phyloP scores from a whole-genome alignment of 2,329 filamentous ascomycete genomes.

The Colletotrichum lentis region DNA sequence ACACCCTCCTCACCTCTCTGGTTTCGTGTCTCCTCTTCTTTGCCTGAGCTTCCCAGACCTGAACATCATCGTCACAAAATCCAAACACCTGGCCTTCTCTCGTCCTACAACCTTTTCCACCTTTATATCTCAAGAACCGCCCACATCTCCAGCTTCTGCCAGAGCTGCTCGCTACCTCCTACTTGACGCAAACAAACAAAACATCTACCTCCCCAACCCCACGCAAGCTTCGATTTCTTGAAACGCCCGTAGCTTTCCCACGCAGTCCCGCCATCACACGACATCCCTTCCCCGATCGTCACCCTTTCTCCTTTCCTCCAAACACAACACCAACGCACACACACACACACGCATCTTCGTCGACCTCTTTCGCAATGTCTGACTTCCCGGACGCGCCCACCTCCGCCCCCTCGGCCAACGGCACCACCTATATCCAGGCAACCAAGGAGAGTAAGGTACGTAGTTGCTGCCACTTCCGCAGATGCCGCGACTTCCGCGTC shows the following conservation, averaged over 20 bases:
- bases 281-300: conserved; percentile 22
- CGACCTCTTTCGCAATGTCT: conserved; percentile 50
- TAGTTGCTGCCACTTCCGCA: conserved; percentile 36
- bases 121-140: conserved; percentile 18
- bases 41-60: conserved; percentile 25
- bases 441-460: conserved; percentile 65
- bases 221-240: conserved; percentile 28
- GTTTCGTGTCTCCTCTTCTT: conserved; percentile 24
- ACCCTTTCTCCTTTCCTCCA: conserved; percentile 34
- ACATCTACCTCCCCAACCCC: conserved; percentile 3
- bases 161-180: conserved; percentile 1
- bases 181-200: not conserved
- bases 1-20: conserved; percentile 15
- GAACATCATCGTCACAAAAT: conserved; percentile 23
- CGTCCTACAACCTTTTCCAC: conserved; percentile 2
- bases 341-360: conserved; percentile 40
- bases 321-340: conserved; percentile 38
- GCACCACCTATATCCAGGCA: conserved; percentile 54
- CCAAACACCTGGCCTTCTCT: conserved; percentile 28
- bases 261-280: conserved; percentile 33
- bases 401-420: conserved; percentile 54
- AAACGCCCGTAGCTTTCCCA: conserved; percentile 33
- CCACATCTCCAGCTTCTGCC: not conserved
- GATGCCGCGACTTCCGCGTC: conserved; percentile 18
- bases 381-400: conserved; percentile 49